Conservation (phyloP, 768 basidiomycete species). For the Podaxis sp. region DNA sequence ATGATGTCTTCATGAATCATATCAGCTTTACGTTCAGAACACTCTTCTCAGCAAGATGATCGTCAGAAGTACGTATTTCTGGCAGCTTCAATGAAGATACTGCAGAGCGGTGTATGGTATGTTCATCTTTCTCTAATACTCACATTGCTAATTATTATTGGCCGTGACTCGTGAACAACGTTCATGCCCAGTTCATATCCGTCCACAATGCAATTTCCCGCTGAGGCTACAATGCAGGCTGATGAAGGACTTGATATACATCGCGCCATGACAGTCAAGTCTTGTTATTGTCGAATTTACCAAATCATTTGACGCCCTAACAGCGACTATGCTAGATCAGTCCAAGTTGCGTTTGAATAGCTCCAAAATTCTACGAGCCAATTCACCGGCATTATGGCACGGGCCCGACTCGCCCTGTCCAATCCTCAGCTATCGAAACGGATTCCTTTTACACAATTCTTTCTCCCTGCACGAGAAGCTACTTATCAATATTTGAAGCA, state of each 20-base stretch:
- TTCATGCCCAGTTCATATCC: neutral
- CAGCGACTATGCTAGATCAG: neutral
- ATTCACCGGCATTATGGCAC: neutral
- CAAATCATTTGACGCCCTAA: neutral
- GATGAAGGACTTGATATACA: neutral
- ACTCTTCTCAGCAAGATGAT: too few relatives aligned
- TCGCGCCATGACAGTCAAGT: neutral
- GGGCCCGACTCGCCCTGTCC: neutral
- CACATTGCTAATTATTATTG: neutral
- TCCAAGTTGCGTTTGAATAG: neutral
- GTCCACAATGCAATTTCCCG: neutral
- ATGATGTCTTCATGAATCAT: too few relatives aligned
- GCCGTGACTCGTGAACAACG: neutral
- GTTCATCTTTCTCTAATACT: too few relatives aligned
- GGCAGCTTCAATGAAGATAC: too few relatives aligned
- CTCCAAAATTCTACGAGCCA: neutral
- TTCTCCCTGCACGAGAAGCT: neutral
- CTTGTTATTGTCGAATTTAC: neutral
- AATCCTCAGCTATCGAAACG: neutral
- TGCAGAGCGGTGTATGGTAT: too few relatives aligned
- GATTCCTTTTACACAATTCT: neutral
- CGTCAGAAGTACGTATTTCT: too few relatives aligned
- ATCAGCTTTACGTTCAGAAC: too few relatives aligned
- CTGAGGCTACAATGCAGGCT: neutral
- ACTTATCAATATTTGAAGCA: neutral